Evolutionary conservation across 2,329 filamentous ascomycete species (phyloP).

Genomic region (Fusarium devonianum): DNA sequence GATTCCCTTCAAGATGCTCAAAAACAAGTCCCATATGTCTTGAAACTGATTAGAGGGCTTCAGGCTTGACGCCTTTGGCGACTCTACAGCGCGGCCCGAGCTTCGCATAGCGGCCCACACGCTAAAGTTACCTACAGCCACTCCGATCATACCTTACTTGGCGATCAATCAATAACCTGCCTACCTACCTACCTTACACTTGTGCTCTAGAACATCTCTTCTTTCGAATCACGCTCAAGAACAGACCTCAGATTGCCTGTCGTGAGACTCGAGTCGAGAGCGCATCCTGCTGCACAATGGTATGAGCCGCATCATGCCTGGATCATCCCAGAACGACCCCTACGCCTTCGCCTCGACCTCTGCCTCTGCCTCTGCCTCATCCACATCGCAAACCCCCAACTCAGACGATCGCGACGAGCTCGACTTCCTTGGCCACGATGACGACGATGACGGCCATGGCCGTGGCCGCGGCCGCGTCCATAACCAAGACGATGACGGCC

Average conservation of each 20-base stretch:
- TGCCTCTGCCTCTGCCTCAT: conserved; percentile 31
- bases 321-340: conserved; percentile 46
- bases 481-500: conserved; percentile 22
- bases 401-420: conserved; percentile 57
- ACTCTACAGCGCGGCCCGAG: conserved; percentile 1
- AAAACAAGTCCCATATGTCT: no score
- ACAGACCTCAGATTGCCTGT: not conserved
- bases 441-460: conserved; percentile 46
- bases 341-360: conserved; percentile 48
- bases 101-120: not conserved
- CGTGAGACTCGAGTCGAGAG: conserved; percentile 27
- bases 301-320: conserved; percentile 53
- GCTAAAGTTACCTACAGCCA: not conserved
- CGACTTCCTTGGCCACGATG: conserved; percentile 49
- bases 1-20: no score
- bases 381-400: conserved; percentile 42
- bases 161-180: no score
- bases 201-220: not conserved
- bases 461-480: conserved; percentile 11
- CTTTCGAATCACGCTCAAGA: not conserved
- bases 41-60: not conserved
- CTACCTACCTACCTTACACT: not conserved
- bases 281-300: conserved; percentile 44
- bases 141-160: not conserved
- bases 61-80: conserved; percentile 24